Evolutionary conservation across 2,329 filamentous ascomycete genomes (phyloP).

Genomic region (Alternaria consortialis): DNA sequence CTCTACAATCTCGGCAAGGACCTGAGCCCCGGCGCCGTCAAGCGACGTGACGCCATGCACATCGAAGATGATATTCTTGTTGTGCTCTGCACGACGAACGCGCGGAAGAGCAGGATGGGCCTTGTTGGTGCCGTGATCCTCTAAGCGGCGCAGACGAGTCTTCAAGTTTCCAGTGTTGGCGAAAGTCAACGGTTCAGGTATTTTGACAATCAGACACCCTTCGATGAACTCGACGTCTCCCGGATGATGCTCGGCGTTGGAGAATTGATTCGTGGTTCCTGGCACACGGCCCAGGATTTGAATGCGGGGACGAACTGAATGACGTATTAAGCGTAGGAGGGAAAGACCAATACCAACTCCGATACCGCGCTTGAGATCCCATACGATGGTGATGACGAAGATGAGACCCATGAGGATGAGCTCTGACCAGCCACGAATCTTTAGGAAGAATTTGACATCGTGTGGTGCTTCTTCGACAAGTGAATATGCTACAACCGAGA

Average conservation of each 20-base stretch:
- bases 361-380: constrained; percentile 92
- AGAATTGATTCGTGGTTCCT: constrained; percentile 78
- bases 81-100: constrained; percentile 78
- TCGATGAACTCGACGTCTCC: constrained; percentile 86
- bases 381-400: constrained; percentile 91
- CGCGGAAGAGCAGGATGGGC: constrained; percentile 89
- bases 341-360: constrained; percentile 93
- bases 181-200: constrained; percentile 94
- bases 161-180: constrained; percentile 95
- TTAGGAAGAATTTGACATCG: constrained; percentile 88
- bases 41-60: constrained; percentile 96
- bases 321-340: constrained; percentile 85
- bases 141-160: constrained; percentile 80
- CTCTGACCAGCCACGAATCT: constrained; percentile 86
- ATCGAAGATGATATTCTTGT: constrained; percentile 94
- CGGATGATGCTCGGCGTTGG: constrained; percentile 80
- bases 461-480: constrained; percentile 95
- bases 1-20: constrained; percentile 86
- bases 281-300: constrained; percentile 93
- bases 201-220: constrained; percentile 94
- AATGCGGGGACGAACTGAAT: constrained; percentile 90
- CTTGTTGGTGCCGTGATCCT: constrained; percentile 85
- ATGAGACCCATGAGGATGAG: constrained; percentile 88
- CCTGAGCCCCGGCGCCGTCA: constrained; percentile 92
- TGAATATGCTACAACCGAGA: constrained; percentile 93